These are phyloP conservation scores for Plasmodium cynomolgi DNA, from an alignment of 169 alveolate genomes.

Conservation along the genomic window DNA sequence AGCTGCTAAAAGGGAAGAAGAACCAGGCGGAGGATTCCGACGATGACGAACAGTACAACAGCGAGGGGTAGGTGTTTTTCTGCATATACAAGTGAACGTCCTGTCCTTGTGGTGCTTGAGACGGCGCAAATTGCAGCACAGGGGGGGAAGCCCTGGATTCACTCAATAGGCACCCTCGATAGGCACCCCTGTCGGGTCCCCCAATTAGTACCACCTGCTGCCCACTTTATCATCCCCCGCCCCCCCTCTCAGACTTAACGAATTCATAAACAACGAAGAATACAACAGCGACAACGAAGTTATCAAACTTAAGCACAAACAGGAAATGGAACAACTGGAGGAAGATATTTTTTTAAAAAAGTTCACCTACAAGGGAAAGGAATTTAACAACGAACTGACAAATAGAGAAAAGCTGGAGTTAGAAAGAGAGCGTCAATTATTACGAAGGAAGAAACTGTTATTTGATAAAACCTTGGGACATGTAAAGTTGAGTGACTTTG, in stretches of 20 bases:
- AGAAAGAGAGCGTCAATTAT: constrained; percentile 55
- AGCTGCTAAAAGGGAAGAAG: constrained; percentile 12
- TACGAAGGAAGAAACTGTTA: constrained; percentile 55
- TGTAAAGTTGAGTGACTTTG: constrained; percentile 71
- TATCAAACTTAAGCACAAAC: constrained; percentile 44
- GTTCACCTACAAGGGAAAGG: constrained; percentile 70
- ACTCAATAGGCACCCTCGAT: neutral
- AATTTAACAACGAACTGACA: constrained; percentile 58
- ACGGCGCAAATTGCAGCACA: neutral
- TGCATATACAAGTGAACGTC: neutral
- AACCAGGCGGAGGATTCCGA: constrained; percentile 28
- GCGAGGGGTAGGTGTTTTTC: constrained; percentile 50
- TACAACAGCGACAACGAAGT: constrained; percentile 53
- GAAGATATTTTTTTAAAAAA: constrained; percentile 64
- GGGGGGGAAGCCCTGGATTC: neutral
- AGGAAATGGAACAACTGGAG: constrained; percentile 77
- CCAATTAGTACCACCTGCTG: neutral
- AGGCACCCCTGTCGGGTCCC: neutral
- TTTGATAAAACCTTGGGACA: constrained; percentile 22
- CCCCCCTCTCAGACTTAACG: constrained; percentile 20
- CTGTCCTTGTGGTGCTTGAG: neutral
- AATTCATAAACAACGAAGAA: constrained; percentile 71
- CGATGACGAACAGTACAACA: constrained; percentile 44
- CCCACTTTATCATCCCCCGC: neutral
- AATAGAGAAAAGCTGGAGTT: constrained; percentile 58